phyloP scores from a whole-genome alignment of 2,329 filamentous ascomycete genomes.

The Aspergillus chevalieri region DNA sequence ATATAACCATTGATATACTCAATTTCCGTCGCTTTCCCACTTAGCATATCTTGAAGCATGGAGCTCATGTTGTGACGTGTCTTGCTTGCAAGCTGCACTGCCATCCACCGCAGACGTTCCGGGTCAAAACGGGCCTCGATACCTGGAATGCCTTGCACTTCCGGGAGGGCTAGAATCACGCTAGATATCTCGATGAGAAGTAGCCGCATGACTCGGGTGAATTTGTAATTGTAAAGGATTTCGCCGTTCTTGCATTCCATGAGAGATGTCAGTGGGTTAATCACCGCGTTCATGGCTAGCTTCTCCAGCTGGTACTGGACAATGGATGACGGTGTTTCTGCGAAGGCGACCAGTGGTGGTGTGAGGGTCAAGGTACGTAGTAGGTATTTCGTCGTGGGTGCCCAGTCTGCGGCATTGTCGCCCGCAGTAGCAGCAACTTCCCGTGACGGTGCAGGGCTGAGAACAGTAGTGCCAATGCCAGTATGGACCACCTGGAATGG shows the following conservation, averaged over 20 bases:
- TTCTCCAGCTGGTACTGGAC: constrained; percentile 71
- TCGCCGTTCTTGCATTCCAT: constrained; percentile 70
- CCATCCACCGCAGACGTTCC: constrained; percentile 56
- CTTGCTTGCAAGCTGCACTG: constrained; percentile 48
- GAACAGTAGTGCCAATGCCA: constrained; percentile 53
- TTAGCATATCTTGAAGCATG: constrained; percentile 62
- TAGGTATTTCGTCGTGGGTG: constrained; percentile 51
- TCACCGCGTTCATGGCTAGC: constrained; percentile 66
- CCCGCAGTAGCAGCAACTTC: constrained; percentile 11
- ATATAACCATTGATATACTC: constrained; percentile 88
- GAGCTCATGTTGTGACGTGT: constrained; percentile 56
- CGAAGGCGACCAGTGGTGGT: constrained; percentile 56
- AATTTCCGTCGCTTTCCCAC: constrained; percentile 64
- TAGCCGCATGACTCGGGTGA: constrained; percentile 61
- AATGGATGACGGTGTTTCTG: constrained; percentile 55
- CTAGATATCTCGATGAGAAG: constrained; percentile 68
- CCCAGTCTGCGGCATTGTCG: constrained; percentile 25
- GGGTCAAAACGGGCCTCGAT: constrained; percentile 55
- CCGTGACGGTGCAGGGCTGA: constrained; percentile 45
- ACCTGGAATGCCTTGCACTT: constrained; percentile 58
- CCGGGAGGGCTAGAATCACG: constrained; percentile 68
- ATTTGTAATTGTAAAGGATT: constrained; percentile 60
- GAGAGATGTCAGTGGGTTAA: constrained; percentile 75
- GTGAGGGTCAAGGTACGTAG: constrained; percentile 58
- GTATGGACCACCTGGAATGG: constrained; percentile 53